A percentile compares a stretch with the other conserved stretches of the same genome.
Evolutionary conservation across 2,329 filamentous ascomycete species (phyloP).

Genomic region (Paecilomyces sp.): DNA sequence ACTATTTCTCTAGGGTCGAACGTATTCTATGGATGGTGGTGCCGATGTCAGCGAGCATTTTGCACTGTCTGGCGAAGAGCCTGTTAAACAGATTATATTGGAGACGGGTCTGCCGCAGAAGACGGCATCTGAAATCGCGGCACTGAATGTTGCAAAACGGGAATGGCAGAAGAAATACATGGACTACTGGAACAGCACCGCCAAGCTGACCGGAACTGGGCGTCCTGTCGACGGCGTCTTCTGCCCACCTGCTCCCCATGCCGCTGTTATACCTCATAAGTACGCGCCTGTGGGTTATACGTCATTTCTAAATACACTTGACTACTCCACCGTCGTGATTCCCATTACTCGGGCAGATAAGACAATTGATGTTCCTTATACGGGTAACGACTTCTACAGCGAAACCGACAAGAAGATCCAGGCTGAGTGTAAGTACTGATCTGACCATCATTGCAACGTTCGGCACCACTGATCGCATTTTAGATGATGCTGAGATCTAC

Average conservation of each 20-base stretch:
- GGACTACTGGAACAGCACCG: constrained; percentile 58
- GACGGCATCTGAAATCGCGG: constrained; percentile 38
- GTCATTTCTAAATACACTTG: constrained; percentile 46
- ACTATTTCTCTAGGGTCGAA: constrained; percentile 11
- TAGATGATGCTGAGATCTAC: constrained; percentile 44
- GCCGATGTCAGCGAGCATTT: constrained; percentile 46
- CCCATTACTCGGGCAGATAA: constrained; percentile 51
- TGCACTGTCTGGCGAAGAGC: constrained; percentile 48
- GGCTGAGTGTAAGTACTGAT: constrained; percentile 39
- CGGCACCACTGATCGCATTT: constrained; percentile 1
- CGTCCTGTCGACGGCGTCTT: constrained; percentile 48
- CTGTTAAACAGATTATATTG: constrained; percentile 39
- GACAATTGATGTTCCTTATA: constrained; percentile 37
- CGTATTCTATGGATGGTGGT: constrained; percentile 40
- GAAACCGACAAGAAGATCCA: constrained; percentile 39
- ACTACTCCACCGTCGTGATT: constrained; percentile 49
- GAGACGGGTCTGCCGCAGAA: constrained; percentile 24
- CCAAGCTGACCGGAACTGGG: constrained; percentile 41
- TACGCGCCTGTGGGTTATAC: constrained; percentile 44
- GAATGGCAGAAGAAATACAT: constrained; percentile 53
- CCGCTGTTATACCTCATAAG: constrained; percentile 32
- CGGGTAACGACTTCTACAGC: constrained; percentile 31
- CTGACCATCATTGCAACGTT: neutral
- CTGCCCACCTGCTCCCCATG: constrained; percentile 34
- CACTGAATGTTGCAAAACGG: constrained; percentile 47